Base-by-base conservation (phyloP, 306 rosid genomes). In the Urtica urens region DNA sequence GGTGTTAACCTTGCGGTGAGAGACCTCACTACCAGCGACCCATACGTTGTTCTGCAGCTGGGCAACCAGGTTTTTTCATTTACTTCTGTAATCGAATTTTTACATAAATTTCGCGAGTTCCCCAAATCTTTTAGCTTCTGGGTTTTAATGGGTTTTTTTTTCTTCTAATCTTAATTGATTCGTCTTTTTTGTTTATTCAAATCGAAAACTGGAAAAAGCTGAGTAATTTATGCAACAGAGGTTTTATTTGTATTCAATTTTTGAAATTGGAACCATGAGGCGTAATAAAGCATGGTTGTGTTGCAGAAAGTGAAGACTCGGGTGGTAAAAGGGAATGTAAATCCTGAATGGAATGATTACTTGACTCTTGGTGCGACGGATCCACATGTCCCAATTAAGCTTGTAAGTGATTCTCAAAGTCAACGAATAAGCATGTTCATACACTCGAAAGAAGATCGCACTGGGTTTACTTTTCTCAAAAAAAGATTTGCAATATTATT, bases 1-100 rank as follows among this genome's bases (percentile, higher is more conserved):
- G 88, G 88, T 1, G 69, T 67, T 20, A 72, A 76, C 56, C 88
- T 80, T 23, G 88, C 88, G 9, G 11, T 80, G 15, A 72, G 88
- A 43, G 88, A 80, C 51, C 60, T 76, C 2, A 29, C 23, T 0
- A 80, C 68, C 65, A 80, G 88, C 21, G 88, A 80, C 25, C 88
- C 88, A 54, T 80, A 80, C 51, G 78, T 80, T 47, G 17, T 80
- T 59, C 38, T 80, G 80, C 72, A 67, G 56, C 26, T 70, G 80
- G 83, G 68, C 30, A 72, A 67, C 53, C 83, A 76, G 80, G 88
- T 80, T 9, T 2, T 35, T 17, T 20, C 2, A 0, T 17, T 19
- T 22, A 0, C 2, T 1, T 23, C 14, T 4, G 3, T n/a, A 15
- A 7, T 23, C 4, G 23, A 0, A n/a, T 8, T 7, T 14, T 35